A percentile compares a stretch with the other conserved stretches of the same genome.
Conservation (phyloP, 1,284 basidiomycete species). For the Irpex sp. region DNA sequence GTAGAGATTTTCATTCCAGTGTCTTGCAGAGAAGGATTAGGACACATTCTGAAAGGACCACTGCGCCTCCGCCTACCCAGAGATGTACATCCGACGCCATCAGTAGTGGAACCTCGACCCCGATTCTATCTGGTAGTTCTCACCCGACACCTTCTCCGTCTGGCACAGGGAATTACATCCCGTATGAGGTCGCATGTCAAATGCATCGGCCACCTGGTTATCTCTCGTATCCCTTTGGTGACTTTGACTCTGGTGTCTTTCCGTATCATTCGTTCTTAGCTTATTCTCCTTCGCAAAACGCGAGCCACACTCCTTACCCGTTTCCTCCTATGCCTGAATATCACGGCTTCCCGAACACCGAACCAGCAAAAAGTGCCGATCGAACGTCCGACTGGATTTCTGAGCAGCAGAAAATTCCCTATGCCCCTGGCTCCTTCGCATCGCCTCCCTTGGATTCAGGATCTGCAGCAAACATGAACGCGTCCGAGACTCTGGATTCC, state of each 20-base stretch:
- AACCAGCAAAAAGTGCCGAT: slow-evolving; percentile 2
- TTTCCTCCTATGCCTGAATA: background rate
- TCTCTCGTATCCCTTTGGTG: background rate
- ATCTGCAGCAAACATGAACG: background rate
- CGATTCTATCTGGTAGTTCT: background rate
- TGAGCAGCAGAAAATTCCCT: slow-evolving; percentile 10
- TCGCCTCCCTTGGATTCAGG: background rate
- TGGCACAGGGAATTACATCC: background rate
- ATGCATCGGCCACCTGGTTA: slow-evolving; percentile 1
- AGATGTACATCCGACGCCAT: background rate
- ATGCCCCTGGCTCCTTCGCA: background rate
- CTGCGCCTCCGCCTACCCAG: background rate
- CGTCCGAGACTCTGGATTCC: background rate
- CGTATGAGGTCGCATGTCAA: slow-evolving; percentile 4
- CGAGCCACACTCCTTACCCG: background rate
- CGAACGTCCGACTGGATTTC: slow-evolving; percentile 14
- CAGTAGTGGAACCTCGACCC: background rate
- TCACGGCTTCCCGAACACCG: background rate
- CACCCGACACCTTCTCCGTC: background rate
- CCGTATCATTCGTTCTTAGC: background rate
- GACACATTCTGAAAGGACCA: background rate
- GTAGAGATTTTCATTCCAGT: background rate
- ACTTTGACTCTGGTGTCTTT: background rate
- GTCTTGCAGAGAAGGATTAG: background rate
- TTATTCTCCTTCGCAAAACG: background rate